A percentile compares a stretch with the other conserved stretches of the same genome.
These are phyloP conservation scores for Botrytis hyacinthi DNA, from an alignment of 2,329 filamentous ascomycete species.

Conservation along the genomic window DNA sequence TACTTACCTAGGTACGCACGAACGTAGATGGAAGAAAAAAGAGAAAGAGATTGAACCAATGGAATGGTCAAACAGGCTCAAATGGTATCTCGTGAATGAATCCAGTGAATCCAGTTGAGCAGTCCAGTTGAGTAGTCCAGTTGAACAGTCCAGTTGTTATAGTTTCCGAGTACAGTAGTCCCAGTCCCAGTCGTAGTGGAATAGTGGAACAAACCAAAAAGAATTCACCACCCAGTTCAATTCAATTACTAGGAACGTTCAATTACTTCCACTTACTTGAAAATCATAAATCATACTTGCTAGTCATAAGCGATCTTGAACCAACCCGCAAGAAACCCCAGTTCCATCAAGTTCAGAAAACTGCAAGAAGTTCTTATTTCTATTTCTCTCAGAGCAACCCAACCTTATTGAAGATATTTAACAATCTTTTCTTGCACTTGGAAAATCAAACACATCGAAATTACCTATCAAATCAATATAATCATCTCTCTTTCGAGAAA, in stretches of 20 bases:
- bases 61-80: background rate
- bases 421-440: slow-evolving; percentile 3
- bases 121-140: background rate
- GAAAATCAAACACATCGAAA: background rate
- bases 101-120: background rate
- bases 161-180: background rate
- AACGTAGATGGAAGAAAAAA: background rate
- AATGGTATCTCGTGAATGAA: background rate
- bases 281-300: background rate
- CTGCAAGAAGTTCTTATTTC: background rate
- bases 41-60: background rate
- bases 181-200: background rate
- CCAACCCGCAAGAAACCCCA: slow-evolving; percentile 12
- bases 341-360: slow-evolving; percentile 11
- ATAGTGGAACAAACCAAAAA: background rate
- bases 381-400: background rate
- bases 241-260: no score
- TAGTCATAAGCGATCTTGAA: slow-evolving; percentile 16
- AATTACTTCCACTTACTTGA: background rate
- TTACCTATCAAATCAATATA: background rate
- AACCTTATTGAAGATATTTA: background rate
- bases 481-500: slow-evolving; percentile 3
- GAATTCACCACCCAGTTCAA: background rate
- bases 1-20: background rate
- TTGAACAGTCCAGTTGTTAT: background rate